Base-by-base conservation (phyloP, 176 grass and related monocot species). In the Aegilops speltoides region DNA sequence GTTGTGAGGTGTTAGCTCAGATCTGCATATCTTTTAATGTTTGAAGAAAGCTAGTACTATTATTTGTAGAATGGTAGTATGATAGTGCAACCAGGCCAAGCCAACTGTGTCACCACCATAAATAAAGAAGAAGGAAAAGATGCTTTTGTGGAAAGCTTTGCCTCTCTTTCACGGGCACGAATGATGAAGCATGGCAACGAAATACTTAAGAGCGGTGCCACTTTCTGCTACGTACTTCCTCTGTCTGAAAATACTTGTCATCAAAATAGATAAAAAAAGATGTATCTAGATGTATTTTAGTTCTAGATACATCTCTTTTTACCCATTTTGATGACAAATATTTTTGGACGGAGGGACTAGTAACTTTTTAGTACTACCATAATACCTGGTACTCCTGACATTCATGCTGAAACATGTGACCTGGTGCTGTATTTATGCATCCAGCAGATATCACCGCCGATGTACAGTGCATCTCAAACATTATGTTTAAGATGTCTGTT, bases 81-180 rank as follows among this genome's bases (percentile, higher is more conserved):
- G 61, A 90, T 78, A 41, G 23, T 80, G 62, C 40, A 23, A 25
- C 72, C 79, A 34, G 48, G 33, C 3, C 77, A 64, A 24, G 15
- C 29, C 79, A 82, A 54, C 71, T 90, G 52, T 78, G 72, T 82
- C 40, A 62, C 78, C 84, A 90, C 88, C 65, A 22, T 2, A 41
- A 41, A 41, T 37, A 20, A 59, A 22, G 54, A 52, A 52, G 48
- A 22, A 57, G 8, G 78, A 64, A 65, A 77, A 78, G 40, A 41
- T 7, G 40, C 84, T 54, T 90, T 86, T 22, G 54, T 0, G 10
- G 31, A 66, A 86, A 69, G 61, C 37, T 33, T 17, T 25, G 52
- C 69, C 64, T 79, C 56, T 22, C 66, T 86, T 83, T 86, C 54
- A 69, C 76, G 73, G 56, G 78, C 76, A 75, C 77, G 29, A 86